phyloP scores from a whole-genome alignment of 2,329 filamentous ascomycete species.

The Apiospora kogelbergensis region DNA sequence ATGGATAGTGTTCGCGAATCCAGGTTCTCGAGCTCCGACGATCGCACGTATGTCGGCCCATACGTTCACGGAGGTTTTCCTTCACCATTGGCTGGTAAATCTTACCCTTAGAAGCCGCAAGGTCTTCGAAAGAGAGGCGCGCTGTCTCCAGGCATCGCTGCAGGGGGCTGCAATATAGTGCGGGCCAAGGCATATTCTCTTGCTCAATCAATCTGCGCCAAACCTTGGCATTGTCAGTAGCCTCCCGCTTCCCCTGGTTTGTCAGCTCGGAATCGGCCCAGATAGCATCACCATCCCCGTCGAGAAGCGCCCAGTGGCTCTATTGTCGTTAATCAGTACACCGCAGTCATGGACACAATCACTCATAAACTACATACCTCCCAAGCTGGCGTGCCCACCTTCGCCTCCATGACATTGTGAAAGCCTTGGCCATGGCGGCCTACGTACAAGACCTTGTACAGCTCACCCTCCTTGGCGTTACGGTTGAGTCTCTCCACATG shows the following conservation, averaged over 20 bases:
- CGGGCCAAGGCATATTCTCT: constrained; percentile 42
- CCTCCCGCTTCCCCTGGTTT: constrained; percentile 41
- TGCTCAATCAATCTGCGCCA: constrained; percentile 39
- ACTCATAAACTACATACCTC: neutral
- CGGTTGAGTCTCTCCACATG: constrained; percentile 12
- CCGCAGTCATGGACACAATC: neutral
- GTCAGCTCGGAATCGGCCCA: constrained; percentile 37
- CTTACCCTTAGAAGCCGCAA: constrained; percentile 31
- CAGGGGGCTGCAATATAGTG: constrained; percentile 49
- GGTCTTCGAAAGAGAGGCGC: constrained; percentile 39
- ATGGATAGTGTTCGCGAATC: constrained; percentile 41
- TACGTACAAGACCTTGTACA: constrained; percentile 16
- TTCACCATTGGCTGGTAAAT: constrained; percentile 44
- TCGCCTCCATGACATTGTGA: constrained; percentile 13
- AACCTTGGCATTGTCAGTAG: constrained; percentile 40
- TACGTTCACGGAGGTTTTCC: constrained; percentile 47
- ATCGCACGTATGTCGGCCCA: constrained; percentile 53
- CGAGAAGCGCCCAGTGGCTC: constrained; percentile 15
- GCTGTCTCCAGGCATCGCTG: constrained; percentile 49
- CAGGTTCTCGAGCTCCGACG: constrained; percentile 38
- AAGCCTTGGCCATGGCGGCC: constrained; percentile 13
- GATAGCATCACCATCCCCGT: constrained; percentile 11
- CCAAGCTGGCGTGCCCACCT: constrained; percentile 14
- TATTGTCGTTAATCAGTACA: neutral
- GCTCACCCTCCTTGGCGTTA: constrained; percentile 7